phyloP scores from a whole-genome alignment of 2,329 filamentous ascomycete species.

The Alternaria burnsii region DNA sequence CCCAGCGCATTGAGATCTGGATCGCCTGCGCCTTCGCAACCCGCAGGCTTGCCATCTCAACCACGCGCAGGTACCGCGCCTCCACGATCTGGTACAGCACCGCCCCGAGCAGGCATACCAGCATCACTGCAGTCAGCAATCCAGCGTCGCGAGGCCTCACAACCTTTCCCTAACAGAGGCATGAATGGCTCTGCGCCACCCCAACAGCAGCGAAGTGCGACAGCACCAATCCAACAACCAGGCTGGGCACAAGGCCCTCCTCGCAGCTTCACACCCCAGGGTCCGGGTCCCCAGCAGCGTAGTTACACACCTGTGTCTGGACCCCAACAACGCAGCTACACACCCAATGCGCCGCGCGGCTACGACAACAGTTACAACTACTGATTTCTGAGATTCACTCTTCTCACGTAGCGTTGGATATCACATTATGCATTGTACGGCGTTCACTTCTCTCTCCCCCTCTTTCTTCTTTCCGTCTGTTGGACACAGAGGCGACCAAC shows the following conservation, averaged over 20 bases:
- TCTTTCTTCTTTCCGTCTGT: conserved; percentile 10
- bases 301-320: conserved; percentile 20
- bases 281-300: conserved; percentile 8
- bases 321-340: conserved; percentile 6
- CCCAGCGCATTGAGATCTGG: conserved; percentile 38
- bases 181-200: conserved; percentile 30
- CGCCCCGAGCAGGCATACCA: conserved; percentile 45
- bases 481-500: conserved; percentile 23
- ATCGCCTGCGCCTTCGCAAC: conserved; percentile 38
- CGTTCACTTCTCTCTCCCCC: conserved; percentile 26
- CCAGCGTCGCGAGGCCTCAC: conserved; percentile 47
- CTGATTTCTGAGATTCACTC: conserved; percentile 13
- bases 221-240: conserved; percentile 44
- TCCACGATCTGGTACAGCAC: conserved; percentile 34
- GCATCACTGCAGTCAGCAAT: conserved; percentile 47
- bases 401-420: conserved; percentile 14
- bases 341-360: conserved; percentile 9
- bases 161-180: conserved; percentile 41
- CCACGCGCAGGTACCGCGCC: conserved; percentile 33
- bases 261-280: conserved; percentile 14
- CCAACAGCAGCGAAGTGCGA: conserved; percentile 46
- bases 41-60: conserved; percentile 30
- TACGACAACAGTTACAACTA: conserved; percentile 32
- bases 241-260: conserved; percentile 31
- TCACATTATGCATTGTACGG: conserved; percentile 22